Evolutionary conservation across 176 grass and related monocot genomes (phyloP).

Genomic region (Zoysia japonica): DNA sequence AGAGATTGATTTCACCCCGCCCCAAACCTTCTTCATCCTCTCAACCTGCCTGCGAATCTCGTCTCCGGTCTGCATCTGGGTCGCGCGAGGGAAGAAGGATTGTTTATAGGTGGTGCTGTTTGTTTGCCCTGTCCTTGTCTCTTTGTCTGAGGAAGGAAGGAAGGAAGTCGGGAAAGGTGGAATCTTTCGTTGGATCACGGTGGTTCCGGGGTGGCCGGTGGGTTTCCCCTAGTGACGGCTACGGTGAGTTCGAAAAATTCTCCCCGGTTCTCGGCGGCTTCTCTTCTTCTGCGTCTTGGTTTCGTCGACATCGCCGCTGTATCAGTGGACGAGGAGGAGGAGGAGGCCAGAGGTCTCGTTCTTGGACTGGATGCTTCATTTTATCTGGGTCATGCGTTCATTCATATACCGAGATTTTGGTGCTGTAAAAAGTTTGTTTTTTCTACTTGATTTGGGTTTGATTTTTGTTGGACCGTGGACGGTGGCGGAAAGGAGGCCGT

Average conservation of each 20-base stretch:
- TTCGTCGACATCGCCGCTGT: not conserved
- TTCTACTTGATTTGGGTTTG: not conserved
- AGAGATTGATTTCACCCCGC: not conserved
- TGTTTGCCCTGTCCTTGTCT: constrained; percentile 48
- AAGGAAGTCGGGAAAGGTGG: constrained; percentile 49
- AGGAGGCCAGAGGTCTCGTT: not conserved
- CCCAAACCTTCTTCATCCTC: not conserved
- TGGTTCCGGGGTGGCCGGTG: constrained; percentile 27
- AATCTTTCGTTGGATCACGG: constrained; percentile 52
- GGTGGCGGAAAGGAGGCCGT: constrained; percentile 1
- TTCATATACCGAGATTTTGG: constrained; percentile 14
- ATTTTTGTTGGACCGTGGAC: not conserved
- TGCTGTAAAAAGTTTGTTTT: not conserved
- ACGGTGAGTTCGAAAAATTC: constrained; percentile 44
- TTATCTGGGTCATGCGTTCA: not conserved
- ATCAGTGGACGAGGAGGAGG: not conserved
- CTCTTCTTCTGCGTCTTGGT: not conserved
- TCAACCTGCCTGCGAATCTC: not conserved
- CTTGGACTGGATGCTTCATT: constrained; percentile 7
- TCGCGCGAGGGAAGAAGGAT: constrained; percentile 23
- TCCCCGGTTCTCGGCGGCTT: constrained; percentile 42
- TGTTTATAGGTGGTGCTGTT: constrained; percentile 37
- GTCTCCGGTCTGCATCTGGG: constrained; percentile 35
- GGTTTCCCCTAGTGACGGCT: constrained; percentile 33
- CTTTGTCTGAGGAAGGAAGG: constrained; percentile 49